A percentile compares a stretch with the other conserved stretches of the same genome.
These are phyloP conservation scores for Malassezia nana DNA, from an alignment of 1,284 basidiomycete species.

Conservation along the genomic window DNA sequence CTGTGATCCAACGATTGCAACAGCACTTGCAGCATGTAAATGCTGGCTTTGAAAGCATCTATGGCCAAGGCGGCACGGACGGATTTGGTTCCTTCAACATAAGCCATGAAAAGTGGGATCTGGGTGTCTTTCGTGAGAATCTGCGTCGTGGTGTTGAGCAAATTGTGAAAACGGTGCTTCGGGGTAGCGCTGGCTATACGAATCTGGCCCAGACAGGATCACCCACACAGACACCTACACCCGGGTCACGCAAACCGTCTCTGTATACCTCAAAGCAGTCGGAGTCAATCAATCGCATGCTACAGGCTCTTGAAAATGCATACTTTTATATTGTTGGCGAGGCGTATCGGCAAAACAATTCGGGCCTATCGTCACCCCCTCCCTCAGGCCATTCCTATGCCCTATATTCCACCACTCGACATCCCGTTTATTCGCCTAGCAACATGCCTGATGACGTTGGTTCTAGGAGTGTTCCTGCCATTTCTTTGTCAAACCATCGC, in stretches of 20 bases:
- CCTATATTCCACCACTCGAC: not conserved
- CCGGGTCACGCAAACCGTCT: slow-evolving; percentile 4
- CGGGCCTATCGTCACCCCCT: not conserved
- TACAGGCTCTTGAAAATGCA: slow-evolving; percentile 5
- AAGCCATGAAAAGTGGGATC: slow-evolving; percentile 9
- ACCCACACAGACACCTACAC: not conserved
- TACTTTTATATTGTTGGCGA: slow-evolving; percentile 6
- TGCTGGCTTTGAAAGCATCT: slow-evolving; percentile 5
- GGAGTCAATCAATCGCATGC: slow-evolving; percentile 12
- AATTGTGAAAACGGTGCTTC: slow-evolving; percentile 11
- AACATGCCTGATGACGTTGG: not conserved
- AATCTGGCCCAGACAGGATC: not conserved
- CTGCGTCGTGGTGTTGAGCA: slow-evolving; percentile 15
- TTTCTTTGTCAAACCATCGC: not conserved
- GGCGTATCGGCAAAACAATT: not conserved
- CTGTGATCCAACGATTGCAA: slow-evolving; percentile 12
- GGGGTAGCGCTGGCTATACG: not conserved
- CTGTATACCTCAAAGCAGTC: slow-evolving; percentile 5
- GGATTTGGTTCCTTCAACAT: slow-evolving; percentile 10
- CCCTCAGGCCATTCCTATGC: not conserved
- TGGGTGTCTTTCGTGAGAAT: slow-evolving; percentile 12
- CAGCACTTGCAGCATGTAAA: slow-evolving; percentile 11
- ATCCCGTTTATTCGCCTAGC: not conserved
- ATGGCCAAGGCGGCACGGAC: slow-evolving; percentile 12
- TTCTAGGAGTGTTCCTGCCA: not conserved